phyloP scores from a whole-genome alignment of 108 stramenopile genomes.

The Conticribra guillardii region DNA sequence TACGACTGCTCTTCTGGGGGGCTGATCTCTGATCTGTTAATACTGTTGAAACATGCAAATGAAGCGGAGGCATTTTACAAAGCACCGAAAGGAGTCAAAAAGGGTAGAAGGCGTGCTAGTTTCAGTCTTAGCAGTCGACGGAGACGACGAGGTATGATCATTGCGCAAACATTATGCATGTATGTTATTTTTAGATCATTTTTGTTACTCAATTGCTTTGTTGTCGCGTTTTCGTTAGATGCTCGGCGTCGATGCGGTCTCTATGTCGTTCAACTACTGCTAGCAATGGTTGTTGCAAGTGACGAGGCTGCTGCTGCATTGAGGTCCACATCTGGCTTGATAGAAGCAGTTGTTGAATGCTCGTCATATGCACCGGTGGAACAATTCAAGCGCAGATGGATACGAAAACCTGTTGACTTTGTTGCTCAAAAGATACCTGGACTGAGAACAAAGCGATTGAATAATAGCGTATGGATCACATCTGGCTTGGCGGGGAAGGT shows the following conservation, averaged over 20 bases:
- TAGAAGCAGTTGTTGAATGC: constrained; percentile 64
- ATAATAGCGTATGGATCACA: constrained; percentile 22
- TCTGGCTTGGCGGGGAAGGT: constrained; percentile 54
- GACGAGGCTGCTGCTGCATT: constrained; percentile 74
- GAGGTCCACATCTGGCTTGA: constrained; percentile 67
- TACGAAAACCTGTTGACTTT: constrained; percentile 40
- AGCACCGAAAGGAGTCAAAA: constrained; percentile 14
- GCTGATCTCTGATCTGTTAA: constrained; percentile 58
- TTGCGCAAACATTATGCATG: too few species aligned
- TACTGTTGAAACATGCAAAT: constrained; percentile 65
- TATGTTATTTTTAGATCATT: too few species aligned
- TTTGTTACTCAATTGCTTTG: too few species aligned
- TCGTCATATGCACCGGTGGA: constrained; percentile 45
- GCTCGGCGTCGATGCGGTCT: constrained; percentile 69
- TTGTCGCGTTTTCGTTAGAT: constrained; percentile 21
- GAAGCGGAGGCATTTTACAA: constrained; percentile 50
- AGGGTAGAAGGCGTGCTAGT: constrained; percentile 13
- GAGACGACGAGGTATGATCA: constrained; percentile 36
- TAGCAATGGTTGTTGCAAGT: constrained; percentile 79
- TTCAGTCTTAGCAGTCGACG: constrained; percentile 28
- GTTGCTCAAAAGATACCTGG: constrained; percentile 25
- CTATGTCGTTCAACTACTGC: constrained; percentile 75
- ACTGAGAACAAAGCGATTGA: not conserved
- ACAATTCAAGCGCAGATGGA: constrained; percentile 40
- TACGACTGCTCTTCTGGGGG: constrained; percentile 40